These are phyloP conservation scores for Juglanconis sp. DNA, from an alignment of 2,329 filamentous ascomycete species.

Conservation along the genomic window DNA sequence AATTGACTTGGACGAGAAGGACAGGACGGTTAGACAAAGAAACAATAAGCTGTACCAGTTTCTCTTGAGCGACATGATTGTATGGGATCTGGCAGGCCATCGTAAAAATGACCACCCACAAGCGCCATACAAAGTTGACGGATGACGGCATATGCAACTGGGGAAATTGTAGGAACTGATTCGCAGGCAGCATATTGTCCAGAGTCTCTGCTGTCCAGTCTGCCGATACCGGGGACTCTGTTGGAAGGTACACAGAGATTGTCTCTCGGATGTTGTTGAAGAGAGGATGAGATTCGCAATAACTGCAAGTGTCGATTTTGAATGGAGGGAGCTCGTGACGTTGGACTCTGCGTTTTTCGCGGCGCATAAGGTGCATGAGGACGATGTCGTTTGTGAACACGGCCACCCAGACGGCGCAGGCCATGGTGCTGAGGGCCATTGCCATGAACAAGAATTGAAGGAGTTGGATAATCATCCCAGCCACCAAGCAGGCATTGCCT, in stretches of 20 bases:
- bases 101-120: background rate
- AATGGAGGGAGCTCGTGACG: background rate
- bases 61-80: background rate
- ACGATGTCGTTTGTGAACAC: background rate
- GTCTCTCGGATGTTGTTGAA: background rate
- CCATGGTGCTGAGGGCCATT: background rate
- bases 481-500: background rate
- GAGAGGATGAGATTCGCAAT: background rate
- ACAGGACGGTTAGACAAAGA: background rate
- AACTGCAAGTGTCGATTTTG: background rate
- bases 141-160: background rate
- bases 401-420: background rate
- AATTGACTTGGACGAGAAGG: background rate
- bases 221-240: background rate
- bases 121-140: background rate
- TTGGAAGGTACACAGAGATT: background rate
- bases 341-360: background rate
- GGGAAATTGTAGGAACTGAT: background rate
- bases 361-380: background rate
- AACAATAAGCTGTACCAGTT: background rate
- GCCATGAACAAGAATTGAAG: background rate
- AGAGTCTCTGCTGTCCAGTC: background rate
- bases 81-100: background rate
- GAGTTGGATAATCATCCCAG: background rate
- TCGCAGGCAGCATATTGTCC: background rate